Conservation (phyloP, 208 protist genomes). For the Naegleria lovaniensis region DNA sequence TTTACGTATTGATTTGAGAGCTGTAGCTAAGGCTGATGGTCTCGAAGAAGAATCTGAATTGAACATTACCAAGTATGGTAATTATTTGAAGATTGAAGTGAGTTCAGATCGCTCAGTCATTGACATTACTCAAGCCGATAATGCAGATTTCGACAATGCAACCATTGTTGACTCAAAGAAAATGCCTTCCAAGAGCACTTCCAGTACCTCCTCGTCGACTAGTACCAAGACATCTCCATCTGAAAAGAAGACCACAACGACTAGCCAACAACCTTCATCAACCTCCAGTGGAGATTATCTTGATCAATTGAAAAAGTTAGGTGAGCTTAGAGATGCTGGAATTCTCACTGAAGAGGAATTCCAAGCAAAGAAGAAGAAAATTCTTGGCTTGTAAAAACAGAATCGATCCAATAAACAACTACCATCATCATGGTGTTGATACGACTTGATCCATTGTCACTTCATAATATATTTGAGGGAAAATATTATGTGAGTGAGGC, state of each 20-base stretch:
- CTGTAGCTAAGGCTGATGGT: neutral
- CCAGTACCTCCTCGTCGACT: neutral
- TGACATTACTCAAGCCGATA: neutral
- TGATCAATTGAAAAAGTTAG: conserved; percentile 7
- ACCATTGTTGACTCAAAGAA: conserved; percentile 1
- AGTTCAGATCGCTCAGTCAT: neutral
- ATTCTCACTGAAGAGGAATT: conserved; percentile 26
- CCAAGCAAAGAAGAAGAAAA: conserved; percentile 7
- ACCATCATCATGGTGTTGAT: too few species aligned
- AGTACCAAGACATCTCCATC: neutral
- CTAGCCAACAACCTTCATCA: neutral
- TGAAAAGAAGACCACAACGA: neutral
- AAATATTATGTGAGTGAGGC: too few species aligned
- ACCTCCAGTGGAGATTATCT: neutral
- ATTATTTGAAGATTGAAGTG: neutral
- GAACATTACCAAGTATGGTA: neutral
- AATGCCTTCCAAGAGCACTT: neutral
- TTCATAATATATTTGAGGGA: too few species aligned
- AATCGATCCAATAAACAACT: too few species aligned
- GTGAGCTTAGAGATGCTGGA: neutral
- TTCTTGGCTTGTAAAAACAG: neutral
- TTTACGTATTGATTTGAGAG: neutral
- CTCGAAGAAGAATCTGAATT: neutral
- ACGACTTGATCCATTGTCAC: too few species aligned
- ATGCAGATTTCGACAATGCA: neutral